Percentiles rank a stretch among this genome's conserved stretches.
phyloP scores from a whole-genome alignment of 2,329 filamentous ascomycete genomes.

The Cladobotryum mycophilum region DNA sequence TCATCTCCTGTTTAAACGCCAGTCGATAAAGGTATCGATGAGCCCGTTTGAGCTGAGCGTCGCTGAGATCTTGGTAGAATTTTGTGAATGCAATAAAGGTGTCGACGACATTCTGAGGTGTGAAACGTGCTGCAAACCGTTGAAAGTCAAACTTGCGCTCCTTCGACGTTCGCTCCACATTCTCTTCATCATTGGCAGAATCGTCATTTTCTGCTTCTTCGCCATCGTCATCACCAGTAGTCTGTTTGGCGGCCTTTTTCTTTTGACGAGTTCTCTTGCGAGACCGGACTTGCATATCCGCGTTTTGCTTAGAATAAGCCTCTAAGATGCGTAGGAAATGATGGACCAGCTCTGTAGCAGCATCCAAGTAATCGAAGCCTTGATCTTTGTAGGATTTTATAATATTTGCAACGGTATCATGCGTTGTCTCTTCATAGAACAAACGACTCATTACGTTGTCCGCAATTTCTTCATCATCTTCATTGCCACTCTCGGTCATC shows the following conservation, averaged over 20 bases:
- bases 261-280: constrained; percentile 67
- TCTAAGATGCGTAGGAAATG: constrained; percentile 91
- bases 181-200: constrained; percentile 63
- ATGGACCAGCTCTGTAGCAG: constrained; percentile 82
- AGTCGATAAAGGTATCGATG: constrained; percentile 93
- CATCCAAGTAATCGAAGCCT: constrained; percentile 87
- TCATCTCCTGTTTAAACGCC: constrained; percentile 90
- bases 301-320: constrained; percentile 88
- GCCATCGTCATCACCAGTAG: constrained; percentile 34
- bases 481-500: constrained; percentile 75
- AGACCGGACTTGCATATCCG: constrained; percentile 86
- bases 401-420: constrained; percentile 78
- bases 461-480: constrained; percentile 96
- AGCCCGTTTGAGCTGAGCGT: constrained; percentile 77
- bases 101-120: constrained; percentile 77
- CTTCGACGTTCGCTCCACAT: constrained; percentile 63
- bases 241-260: constrained; percentile 53
- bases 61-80: constrained; percentile 74
- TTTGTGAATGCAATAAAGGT: constrained; percentile 77
- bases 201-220: constrained; percentile 59
- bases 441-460: constrained; percentile 95
- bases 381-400: constrained; percentile 87
- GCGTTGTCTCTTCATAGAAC: constrained; percentile 96
- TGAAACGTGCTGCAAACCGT: constrained; percentile 73
- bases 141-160: constrained; percentile 95